A percentile compares a stretch with the other conserved stretches of the same genome.
Evolutionary conservation across 768 basidiomycete species (phyloP).

Genomic region (Trametes elegans): DNA sequence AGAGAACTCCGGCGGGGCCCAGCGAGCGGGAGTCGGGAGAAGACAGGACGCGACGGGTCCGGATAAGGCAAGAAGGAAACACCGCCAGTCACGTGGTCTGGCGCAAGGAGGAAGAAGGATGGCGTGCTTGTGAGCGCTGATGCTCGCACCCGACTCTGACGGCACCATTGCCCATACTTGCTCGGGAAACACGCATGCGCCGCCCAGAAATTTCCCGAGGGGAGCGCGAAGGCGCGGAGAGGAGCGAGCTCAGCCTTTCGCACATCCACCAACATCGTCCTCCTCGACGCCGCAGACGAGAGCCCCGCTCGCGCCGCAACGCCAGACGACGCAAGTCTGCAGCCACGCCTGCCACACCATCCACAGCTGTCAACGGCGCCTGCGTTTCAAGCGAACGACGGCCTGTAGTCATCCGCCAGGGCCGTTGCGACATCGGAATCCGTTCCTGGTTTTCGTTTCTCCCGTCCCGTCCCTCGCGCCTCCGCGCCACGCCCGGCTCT

Average conservation of each 20-base stretch:
- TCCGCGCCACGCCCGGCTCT: neutral
- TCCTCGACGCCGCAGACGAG: no score
- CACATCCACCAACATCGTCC: neutral
- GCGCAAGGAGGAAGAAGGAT: constrained; percentile 12
- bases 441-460: constrained; percentile 13
- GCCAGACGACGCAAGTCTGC: neutral
- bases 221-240: neutral
- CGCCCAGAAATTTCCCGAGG: neutral
- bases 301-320: no score
- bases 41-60: neutral
- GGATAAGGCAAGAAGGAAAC: neutral
- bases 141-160: constrained; percentile 8
- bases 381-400: neutral
- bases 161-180: no score
- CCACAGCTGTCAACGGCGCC: no score
- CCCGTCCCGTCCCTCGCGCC: constrained; percentile 1
- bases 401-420: constrained; percentile 10
- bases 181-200: constrained; percentile 5
- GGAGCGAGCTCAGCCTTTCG: neutral
- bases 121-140: constrained; percentile 16
- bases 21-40: neutral
- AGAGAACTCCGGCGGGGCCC: neutral
- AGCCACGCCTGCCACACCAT: constrained; percentile 1
- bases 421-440: constrained; percentile 12
- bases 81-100: constrained; percentile 9